Evolutionary conservation across 345 rosid genomes (phyloP).

Genomic region (Hibiscus mutabilis): DNA sequence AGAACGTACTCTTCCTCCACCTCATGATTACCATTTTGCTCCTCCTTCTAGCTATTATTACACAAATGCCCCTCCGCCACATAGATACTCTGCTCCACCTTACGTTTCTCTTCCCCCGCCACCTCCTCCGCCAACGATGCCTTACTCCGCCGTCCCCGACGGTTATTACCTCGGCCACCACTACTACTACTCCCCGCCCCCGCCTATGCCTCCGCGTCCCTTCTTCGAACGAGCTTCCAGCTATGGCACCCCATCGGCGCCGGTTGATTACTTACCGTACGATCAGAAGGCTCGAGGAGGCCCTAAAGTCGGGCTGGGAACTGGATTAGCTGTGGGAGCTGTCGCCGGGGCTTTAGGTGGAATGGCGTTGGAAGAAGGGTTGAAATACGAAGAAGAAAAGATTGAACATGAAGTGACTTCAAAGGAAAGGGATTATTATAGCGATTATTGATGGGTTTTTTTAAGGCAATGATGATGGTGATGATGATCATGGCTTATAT

Average conservation of each 20-base stretch:
- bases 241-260: conserved; percentile 42
- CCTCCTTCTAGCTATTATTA: background rate
- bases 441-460: conserved; percentile 16
- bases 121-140: conserved; percentile 21
- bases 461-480: background rate
- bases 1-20: too few species aligned
- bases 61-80: background rate
- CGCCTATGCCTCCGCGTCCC: conserved; percentile 25
- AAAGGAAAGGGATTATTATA: conserved; percentile 22
- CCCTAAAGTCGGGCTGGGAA: conserved; percentile 20
- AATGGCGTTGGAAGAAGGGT: conserved; percentile 29
- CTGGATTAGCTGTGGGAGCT: conserved; percentile 33
- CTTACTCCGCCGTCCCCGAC: conserved; percentile 26
- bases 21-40: background rate
- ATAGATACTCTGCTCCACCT: conserved; percentile 17
- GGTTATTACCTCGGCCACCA: conserved; percentile 13
- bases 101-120: conserved; percentile 18
- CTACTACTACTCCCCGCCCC: conserved; percentile 17
- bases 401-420: conserved; percentile 16
- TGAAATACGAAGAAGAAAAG: conserved; percentile 30
- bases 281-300: conserved; percentile 30
- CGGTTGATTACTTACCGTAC: conserved; percentile 35
- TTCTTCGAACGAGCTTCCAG: conserved; percentile 15
- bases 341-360: conserved; percentile 30
- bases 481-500: background rate